Evolutionary conservation across 345 rosid species (phyloP).

Genomic region (Linum lewisii): DNA sequence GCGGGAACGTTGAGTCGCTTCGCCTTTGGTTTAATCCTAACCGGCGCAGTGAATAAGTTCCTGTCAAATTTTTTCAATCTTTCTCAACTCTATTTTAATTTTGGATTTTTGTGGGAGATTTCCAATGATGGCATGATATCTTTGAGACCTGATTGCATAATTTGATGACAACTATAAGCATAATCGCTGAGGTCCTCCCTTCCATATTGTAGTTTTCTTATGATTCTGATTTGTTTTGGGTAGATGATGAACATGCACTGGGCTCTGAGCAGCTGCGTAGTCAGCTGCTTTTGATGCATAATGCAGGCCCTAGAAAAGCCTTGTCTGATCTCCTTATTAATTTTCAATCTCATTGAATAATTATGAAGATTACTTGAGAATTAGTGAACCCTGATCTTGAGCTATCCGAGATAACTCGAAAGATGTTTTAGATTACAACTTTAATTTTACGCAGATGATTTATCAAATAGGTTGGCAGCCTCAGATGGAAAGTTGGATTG

Average conservation of each 20-base stretch:
- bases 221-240: background rate
- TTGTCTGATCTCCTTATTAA: conserved; percentile 20
- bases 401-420: too few species aligned
- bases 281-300: conserved; percentile 30
- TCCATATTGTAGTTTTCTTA: background rate
- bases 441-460: too few species aligned
- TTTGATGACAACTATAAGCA: conserved; percentile 38
- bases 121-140: conserved; percentile 48
- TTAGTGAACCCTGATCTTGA: too few species aligned
- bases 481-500: too few species aligned
- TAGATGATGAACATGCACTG: conserved; percentile 58
- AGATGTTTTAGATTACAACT: too few species aligned
- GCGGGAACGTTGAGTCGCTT: conserved; percentile 50
- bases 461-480: too few species aligned
- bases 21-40: conserved; percentile 11
- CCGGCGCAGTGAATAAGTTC: conserved; percentile 37
- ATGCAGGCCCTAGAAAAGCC: conserved; percentile 52
- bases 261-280: conserved; percentile 38
- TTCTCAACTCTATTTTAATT: background rate
- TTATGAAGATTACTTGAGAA: background rate
- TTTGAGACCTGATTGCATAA: conserved; percentile 46
- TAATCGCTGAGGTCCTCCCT: conserved; percentile 25
- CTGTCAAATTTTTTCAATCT: conserved; percentile 20
- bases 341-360: background rate
- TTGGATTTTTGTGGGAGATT: background rate